Base-by-base conservation (phyloP, 805 yeast species). In the Wickerhamiella parazyma region DNA sequence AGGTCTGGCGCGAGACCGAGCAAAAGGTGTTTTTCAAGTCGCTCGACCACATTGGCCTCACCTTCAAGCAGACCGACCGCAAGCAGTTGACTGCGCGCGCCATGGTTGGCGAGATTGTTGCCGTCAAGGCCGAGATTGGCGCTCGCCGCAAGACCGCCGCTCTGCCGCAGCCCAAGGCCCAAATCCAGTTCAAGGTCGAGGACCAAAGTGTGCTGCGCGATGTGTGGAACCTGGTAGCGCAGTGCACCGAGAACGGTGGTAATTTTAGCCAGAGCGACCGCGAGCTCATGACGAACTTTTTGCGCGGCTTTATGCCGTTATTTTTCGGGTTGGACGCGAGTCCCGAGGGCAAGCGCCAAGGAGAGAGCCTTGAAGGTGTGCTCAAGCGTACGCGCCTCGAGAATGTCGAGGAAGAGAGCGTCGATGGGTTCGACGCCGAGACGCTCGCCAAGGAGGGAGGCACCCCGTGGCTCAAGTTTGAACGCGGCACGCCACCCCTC, bases 1-100 rank as follows among this genome's bases (percentile, higher is more conserved):
- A 89, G 59, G 94, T 86, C 11, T 91, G 99, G 99, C 77, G 99
- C 58, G 97, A 89, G 63, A 77, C 93, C 64, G 98, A 91, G 62
- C 95, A 87, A 57, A 87, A 85, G 55, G 94, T 86, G 0, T 87
- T 82, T 60, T 84, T 77, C 67, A 91, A 91, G 62, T 83, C 95
- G 2, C 69, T 91, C 51, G 99, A 91, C 60, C 98, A 91, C 60
- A 67, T 89, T 49, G 98, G 99, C 1, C 70, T 91, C 54, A 87
- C 96, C 0, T 91, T 91, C 67, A 91, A 91, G 63, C 97, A 91
- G 60, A 82, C 95, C 19, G 99, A 91, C 63, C 89, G 91, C 61
- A 89, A 91, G 61, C 65, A 85, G 45, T 65, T 91, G 53, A 85
- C 97, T 0, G 80, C 91, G 8, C 85, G 93, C 56, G 94, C 86